These are phyloP conservation scores for Cryptococcus floricola DNA, from an alignment of 1,284 basidiomycete genomes.

Conservation along the genomic window DNA sequence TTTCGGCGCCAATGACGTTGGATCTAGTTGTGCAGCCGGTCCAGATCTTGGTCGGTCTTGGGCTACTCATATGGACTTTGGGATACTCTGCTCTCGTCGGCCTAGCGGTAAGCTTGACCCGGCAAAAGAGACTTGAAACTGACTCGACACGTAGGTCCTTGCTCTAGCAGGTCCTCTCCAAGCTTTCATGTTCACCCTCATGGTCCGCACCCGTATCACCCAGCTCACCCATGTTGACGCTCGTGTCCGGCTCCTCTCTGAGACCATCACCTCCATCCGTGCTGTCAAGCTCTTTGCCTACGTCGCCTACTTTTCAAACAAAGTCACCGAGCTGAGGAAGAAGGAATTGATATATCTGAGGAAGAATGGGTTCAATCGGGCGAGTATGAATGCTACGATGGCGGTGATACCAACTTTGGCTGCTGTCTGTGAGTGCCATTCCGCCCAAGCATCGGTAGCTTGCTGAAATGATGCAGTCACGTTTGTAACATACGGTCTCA, in stretches of 20 bases:
- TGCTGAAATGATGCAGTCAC: constrained; percentile 50
- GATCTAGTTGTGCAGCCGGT: constrained; percentile 54
- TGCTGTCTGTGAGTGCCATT: constrained; percentile 56
- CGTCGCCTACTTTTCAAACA: constrained; percentile 60
- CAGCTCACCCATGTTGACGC: constrained; percentile 70
- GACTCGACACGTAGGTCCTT: constrained; percentile 12
- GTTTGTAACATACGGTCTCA: constrained; percentile 68
- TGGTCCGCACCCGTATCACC: constrained; percentile 62
- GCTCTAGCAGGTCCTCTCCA: constrained; percentile 19
- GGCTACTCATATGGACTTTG: constrained; percentile 59
- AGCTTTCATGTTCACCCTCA: constrained; percentile 58
- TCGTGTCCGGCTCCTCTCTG: constrained; percentile 42
- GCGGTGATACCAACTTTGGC: constrained; percentile 64
- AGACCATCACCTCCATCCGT: constrained; percentile 44
- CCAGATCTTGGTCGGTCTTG: constrained; percentile 61
- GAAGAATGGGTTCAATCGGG: constrained; percentile 40
- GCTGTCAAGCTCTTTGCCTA: constrained; percentile 47
- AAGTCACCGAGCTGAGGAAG: constrained; percentile 55
- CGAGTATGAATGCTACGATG: constrained; percentile 39
- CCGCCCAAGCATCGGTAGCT: neutral
- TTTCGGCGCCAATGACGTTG: constrained; percentile 11
- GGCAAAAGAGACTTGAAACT: neutral
- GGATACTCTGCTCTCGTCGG: constrained; percentile 33
- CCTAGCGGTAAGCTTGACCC: constrained; percentile 51
- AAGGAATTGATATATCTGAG: constrained; percentile 52